Evolutionary conservation across 2,329 filamentous ascomycete genomes (phyloP).

Genomic region (Nigrograna mackinnonii): DNA sequence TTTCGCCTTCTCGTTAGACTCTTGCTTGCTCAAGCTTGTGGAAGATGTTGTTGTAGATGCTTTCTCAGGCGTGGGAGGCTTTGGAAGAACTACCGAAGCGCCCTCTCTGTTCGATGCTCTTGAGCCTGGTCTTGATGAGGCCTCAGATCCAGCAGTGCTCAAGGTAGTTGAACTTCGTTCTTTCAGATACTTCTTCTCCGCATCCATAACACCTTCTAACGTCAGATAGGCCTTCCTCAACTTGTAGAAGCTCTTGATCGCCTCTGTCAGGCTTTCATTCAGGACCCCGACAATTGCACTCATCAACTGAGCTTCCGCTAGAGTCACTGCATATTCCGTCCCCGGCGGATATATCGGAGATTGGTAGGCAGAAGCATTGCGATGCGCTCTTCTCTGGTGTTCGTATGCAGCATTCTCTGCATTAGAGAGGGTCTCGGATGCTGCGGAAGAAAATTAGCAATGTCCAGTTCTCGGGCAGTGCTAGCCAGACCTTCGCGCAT

Average conservation of each 20-base stretch:
- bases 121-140: conserved; percentile 25
- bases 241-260: conserved; percentile 89
- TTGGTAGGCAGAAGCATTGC: conserved; percentile 59
- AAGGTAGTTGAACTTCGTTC: conserved; percentile 38
- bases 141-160: conserved; percentile 19
- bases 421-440: conserved; percentile 70
- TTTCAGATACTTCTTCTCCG: conserved; percentile 66
- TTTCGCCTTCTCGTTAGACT: background rate
- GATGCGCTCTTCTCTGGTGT: conserved; percentile 76
- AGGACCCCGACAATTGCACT: conserved; percentile 84
- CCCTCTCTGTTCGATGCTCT: conserved; percentile 17
- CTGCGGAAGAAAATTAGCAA: conserved; percentile 41
- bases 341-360: conserved; percentile 77
- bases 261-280: conserved; percentile 91
- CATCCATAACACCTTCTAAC: conserved; percentile 76
- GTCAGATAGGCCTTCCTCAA: conserved; percentile 85
- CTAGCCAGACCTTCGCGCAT: conserved; percentile 84
- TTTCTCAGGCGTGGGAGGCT: conserved; percentile 12
- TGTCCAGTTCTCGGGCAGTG: background rate
- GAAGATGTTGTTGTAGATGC: conserved; percentile 17
- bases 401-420: conserved; percentile 77
- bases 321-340: conserved; percentile 82
- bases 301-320: conserved; percentile 88
- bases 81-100: conserved; percentile 10
- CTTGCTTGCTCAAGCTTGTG: conserved; percentile 16